Conservation (phyloP, 2,329 filamentous ascomycete genomes). For the Cladosporium austrohemisphaericum region DNA sequence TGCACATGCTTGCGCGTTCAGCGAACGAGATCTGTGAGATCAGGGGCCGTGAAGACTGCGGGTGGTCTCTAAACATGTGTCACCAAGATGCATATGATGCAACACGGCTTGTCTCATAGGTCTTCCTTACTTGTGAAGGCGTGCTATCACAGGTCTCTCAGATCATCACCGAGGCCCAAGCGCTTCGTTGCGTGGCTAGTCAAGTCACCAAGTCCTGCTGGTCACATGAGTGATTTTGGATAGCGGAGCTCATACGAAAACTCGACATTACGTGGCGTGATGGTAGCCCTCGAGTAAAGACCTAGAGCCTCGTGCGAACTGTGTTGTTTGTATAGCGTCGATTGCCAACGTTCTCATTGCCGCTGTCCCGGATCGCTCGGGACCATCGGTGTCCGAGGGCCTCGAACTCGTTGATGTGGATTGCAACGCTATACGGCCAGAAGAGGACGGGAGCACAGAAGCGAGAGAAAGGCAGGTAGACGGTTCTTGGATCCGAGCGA, state of each 20-base stretch:
- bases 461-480: too few relatives aligned
- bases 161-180: not conserved
- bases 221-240: slow-evolving; percentile 3
- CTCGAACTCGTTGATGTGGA: too few relatives aligned
- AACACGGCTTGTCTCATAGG: not conserved
- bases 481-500: too few relatives aligned
- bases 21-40: not conserved
- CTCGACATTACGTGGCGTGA: not conserved
- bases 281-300: too few relatives aligned
- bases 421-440: too few relatives aligned
- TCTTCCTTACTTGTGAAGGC: slow-evolving; percentile 3
- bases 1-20: not conserved
- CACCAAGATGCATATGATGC: not conserved
- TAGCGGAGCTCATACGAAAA: not conserved
- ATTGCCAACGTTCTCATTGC: too few relatives aligned
- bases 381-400: too few relatives aligned
- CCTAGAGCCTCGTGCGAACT: too few relatives aligned
- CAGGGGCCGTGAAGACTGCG: not conserved
- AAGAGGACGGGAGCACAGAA: too few relatives aligned
- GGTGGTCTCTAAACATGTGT: not conserved
- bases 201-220: not conserved
- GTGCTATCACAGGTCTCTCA: not conserved
- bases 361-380: too few relatives aligned
- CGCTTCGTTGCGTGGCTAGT: slow-evolving; percentile 4
- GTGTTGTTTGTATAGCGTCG: too few relatives aligned